Evolutionary conservation across 192 early-diverging fungal genomes (phyloP), one percentile per base, ranked within the genome.

Genomic region (Backusella circina): DNA sequence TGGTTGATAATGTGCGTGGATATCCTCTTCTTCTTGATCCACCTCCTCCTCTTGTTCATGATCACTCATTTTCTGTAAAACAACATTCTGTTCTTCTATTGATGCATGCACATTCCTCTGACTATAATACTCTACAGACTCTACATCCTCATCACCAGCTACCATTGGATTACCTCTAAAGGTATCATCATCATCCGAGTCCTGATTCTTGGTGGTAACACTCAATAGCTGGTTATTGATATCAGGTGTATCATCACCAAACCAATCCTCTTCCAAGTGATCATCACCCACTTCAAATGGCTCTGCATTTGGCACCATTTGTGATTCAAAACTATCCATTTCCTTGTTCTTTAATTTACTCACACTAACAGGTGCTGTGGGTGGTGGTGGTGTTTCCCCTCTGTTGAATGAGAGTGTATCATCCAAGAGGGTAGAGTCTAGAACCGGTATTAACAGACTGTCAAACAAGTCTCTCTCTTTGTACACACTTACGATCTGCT

Each of bases 211-310:
- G 1, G 28, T 31, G 9, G 35, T 10, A 23, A 47, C 12, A 33
- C 57, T 18, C 44, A 15, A 30, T n/a, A 15, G 1, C 30, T 64
- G 39, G 16, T 64, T 64, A 64, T 76, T 30, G 67, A 47, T 37
- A 18, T 77, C 75, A 12, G 26, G 21, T 2, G 51, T 16, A 23
- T 77, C 72, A 6, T 77, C 76, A 5, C 44, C 30, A 73, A 88
- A 88, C 72, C 86, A 88, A 21, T 86, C 85, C 23, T 86, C 86
- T 61, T 86, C 82, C 18, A 86, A 72, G n/a, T n/a, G n/a, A 35
- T 82, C 12, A 15, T 30, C 75, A 4, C 83, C 87, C 10, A 84
- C 70, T 61, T 79, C 77, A 64, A 88, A 88, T 44, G 86, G 80
- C 37, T 85, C 79, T 3, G 81, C 69, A 18, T 75, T 71, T 13